Base-by-base conservation (phyloP, 495 filamentous ascomycete species). In the Trichoderma asperelloides region DNA sequence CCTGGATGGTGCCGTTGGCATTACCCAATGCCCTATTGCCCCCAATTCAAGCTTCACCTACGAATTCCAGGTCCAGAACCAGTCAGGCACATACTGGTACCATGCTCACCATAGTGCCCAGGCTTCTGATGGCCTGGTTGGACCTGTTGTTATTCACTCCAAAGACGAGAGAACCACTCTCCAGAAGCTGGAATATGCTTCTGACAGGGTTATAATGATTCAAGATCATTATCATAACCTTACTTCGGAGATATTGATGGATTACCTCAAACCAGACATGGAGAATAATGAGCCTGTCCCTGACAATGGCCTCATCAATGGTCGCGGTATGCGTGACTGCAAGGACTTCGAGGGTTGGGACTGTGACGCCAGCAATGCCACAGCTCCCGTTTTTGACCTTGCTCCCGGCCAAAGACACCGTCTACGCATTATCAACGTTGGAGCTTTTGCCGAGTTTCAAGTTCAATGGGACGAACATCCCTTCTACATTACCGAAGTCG, bases 371-470 rank as follows among this genome's bases (percentile, higher is more conserved):
- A 77, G 43, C 68, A 72, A 63, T 66, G 78, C 66, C 72, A 74
- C 57, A 75, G 76, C 71, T 74, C 81, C 73, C 69, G 76, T 62
- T 70, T 43, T 66, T 69, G 13, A 51, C 65, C 33, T 68, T 27
- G 79, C 76, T 55, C 83, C 85, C 65, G 12, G 66, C 64, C 49
- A 77, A 91, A 87, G 0, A 90, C 91, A 69, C 7, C 75, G 89
- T 21, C 74, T 92, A 66, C 84, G 84, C 18, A 77, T 92, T 65
- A 79, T 89, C 70, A 90, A 89, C 70, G 83, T 89, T 41, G 85
- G 77, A 15, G 83, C 84, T 2, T 85, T 87, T 66, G 80, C 79
- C 0, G 77, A 75, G 66, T 77, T 81, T 40, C 77, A 84, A 69
- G 74, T 89, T 72, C 84, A 85, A 75, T 82, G 89, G 79, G 69